These are phyloP conservation scores for Beverwykella pulmonaria DNA, from an alignment of 495 filamentous ascomycete genomes.

Conservation along the genomic window DNA sequence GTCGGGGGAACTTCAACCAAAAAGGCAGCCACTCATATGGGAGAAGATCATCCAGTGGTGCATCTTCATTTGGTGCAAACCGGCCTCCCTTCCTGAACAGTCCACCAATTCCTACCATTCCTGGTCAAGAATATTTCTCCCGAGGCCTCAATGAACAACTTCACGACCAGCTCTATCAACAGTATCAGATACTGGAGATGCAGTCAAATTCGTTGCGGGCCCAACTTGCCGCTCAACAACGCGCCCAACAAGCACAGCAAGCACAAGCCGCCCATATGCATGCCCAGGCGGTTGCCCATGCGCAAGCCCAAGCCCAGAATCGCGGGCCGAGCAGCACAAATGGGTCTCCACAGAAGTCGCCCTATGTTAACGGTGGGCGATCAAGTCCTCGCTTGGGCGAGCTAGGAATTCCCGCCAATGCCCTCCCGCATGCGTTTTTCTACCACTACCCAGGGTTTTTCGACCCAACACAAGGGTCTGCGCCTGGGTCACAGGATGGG, in stretches of 20 bases:
- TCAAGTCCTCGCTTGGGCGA: slow-evolving; percentile 51
- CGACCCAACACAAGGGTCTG: slow-evolving; percentile 49
- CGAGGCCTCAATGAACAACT: slow-evolving; percentile 40
- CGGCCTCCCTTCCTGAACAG: slow-evolving; percentile 39
- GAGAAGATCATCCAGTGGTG: slow-evolving; percentile 45
- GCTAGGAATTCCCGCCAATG: slow-evolving; percentile 50
- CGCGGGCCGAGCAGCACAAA: slow-evolving; percentile 29
- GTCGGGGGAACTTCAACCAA: slow-evolving; percentile 54
- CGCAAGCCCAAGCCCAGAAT: slow-evolving; percentile 56
- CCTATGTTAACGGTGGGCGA: slow-evolving; percentile 41
- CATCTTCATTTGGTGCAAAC: slow-evolving; percentile 40
- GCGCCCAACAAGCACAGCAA: slow-evolving; percentile 52
- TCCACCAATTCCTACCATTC: slow-evolving; percentile 32
- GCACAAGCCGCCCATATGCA: slow-evolving; percentile 55
- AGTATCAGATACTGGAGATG: slow-evolving; percentile 66
- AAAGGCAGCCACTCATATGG: slow-evolving; percentile 45
- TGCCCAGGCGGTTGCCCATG: slow-evolving; percentile 44
- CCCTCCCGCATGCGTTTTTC: slow-evolving; percentile 52
- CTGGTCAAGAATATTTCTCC: slow-evolving; percentile 40
- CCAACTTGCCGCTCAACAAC: slow-evolving; percentile 45
- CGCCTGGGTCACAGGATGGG: slow-evolving; percentile 41
- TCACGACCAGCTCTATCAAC: slow-evolving; percentile 64
- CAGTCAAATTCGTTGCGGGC: slow-evolving; percentile 64
- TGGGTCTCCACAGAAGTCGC: slow-evolving; percentile 43
- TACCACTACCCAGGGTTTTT: slow-evolving; percentile 56